Percentiles rank a stretch among this genome's conserved stretches.
These are phyloP conservation scores for Microcos paniculata DNA, from an alignment of 345 rosid genomes.

Conservation along the genomic window DNA sequence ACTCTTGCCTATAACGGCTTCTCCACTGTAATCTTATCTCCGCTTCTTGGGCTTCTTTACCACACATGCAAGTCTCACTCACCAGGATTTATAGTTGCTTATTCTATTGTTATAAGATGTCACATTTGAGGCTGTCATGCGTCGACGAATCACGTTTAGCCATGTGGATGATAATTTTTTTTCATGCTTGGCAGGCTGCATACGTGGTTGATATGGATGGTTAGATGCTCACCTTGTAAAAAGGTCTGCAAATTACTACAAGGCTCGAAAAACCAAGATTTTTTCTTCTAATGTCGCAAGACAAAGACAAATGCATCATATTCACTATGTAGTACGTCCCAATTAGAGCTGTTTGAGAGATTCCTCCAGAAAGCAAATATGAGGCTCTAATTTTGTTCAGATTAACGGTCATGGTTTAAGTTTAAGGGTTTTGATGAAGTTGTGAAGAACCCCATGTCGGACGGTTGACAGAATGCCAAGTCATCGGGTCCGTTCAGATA, in stretches of 20 bases:
- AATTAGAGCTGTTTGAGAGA: slow-evolving; percentile 9
- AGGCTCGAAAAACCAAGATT: slow-evolving; percentile 20
- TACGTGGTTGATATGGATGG: slow-evolving; percentile 41
- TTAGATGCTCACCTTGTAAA: slow-evolving; percentile 37
- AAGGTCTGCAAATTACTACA: background rate
- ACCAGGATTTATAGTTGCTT: slow-evolving; percentile 42
- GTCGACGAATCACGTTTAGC: slow-evolving; percentile 37
- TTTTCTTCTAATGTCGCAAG: background rate
- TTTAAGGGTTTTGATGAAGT: slow-evolving; percentile 19
- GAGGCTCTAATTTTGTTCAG: slow-evolving; percentile 33
- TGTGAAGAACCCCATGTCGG: slow-evolving; percentile 11
- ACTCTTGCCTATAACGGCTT: background rate
- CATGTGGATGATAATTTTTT: slow-evolving; percentile 67
- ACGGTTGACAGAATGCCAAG: slow-evolving; percentile 24
- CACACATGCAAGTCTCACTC: slow-evolving; percentile 37
- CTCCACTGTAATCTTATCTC: slow-evolving; percentile 39
- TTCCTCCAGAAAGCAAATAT: slow-evolving; percentile 27
- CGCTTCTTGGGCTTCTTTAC: slow-evolving; percentile 31
- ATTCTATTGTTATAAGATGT: slow-evolving; percentile 43
- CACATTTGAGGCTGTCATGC: slow-evolving; percentile 70
- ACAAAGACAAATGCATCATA: slow-evolving; percentile 30
- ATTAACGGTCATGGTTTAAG: slow-evolving; percentile 28
- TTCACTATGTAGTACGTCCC: slow-evolving; percentile 15
- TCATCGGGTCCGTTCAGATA: slow-evolving; percentile 1
- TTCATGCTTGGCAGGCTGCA: slow-evolving; percentile 25